Percentiles rank a stretch among this genome's conserved stretches.
Conservation (phyloP, 2,329 filamentous ascomycete genomes). For the Scedosporium minutisporum region DNA sequence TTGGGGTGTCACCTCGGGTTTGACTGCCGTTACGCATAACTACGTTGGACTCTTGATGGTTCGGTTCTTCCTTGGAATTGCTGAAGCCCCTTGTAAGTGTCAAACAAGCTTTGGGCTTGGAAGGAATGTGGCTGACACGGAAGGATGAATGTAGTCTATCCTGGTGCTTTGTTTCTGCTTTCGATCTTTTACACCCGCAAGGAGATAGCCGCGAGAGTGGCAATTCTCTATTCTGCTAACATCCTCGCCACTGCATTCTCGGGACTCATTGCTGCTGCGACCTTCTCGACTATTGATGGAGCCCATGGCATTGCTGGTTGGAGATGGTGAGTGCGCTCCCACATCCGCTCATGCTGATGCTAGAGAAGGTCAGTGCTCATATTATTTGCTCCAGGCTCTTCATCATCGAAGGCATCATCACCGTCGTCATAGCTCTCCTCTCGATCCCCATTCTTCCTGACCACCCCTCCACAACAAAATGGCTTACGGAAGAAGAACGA, state of each 20-base stretch:
- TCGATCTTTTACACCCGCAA: conserved; percentile 52
- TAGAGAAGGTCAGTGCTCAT: no score
- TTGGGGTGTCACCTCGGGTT: conserved; percentile 29
- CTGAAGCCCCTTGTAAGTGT: conserved; percentile 12
- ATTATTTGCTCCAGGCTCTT: conserved; percentile 41
- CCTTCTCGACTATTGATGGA: conserved; percentile 50
- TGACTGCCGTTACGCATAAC: conserved; percentile 25
- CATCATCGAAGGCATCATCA: conserved; percentile 51
- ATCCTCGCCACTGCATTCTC: conserved; percentile 60
- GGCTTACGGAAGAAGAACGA: conserved; percentile 37
- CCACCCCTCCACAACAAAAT: conserved; percentile 36
- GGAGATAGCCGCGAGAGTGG: conserved; percentile 53
- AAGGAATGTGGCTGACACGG: no score
- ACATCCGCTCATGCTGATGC: no score
- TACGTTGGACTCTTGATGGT: conserved; percentile 29
- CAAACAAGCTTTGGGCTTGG: no score
- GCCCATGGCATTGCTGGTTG: conserved; percentile 50
- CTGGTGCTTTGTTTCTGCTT: conserved; percentile 25
- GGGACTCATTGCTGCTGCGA: conserved; percentile 52
- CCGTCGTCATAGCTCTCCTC: conserved; percentile 21
- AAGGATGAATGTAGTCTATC: conserved; percentile 17
- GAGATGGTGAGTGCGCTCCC: conserved; percentile 28
- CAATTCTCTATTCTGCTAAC: conserved; percentile 48
- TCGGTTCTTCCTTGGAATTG: conserved; percentile 28
- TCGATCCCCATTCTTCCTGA: conserved; percentile 24